Percentiles rank a stretch among this genome's conserved stretches.
Evolutionary conservation across 129 eudicot species (phyloP).

Genomic region (Erigeron canadensis): DNA sequence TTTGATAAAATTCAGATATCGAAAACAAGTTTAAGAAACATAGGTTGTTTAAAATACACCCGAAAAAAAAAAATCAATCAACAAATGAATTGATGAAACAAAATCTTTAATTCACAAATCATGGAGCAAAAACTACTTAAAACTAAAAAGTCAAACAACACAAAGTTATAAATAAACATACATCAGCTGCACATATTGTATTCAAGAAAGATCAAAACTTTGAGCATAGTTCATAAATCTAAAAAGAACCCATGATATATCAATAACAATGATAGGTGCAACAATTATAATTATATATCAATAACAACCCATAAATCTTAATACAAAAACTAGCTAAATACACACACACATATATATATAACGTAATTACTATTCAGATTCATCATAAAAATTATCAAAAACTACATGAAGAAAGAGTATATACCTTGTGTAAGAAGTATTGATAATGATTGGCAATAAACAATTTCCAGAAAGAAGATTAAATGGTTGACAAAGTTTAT

Average conservation of each 20-base stretch:
- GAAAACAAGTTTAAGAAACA: too few relatives aligned
- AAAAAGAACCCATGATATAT: neutral
- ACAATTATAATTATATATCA: neutral
- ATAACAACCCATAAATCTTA: constrained; percentile 13
- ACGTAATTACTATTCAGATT: neutral
- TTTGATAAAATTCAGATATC: too few relatives aligned
- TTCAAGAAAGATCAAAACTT: constrained; percentile 18
- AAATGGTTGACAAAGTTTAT: neutral
- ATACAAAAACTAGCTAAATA: neutral
- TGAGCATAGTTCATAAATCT: constrained; percentile 9
- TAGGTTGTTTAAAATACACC: too few relatives aligned
- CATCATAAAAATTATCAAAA: neutral
- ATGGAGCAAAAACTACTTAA: neutral
- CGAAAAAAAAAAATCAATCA: too few relatives aligned
- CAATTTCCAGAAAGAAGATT: neutral
- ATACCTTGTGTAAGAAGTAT: neutral
- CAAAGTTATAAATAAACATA: constrained; percentile 9
- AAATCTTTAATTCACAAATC: constrained; percentile 7
- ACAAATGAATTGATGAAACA: too few relatives aligned
- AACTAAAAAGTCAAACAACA: constrained; percentile 22
- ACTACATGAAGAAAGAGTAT: neutral
- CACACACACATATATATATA: neutral
- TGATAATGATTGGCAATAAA: neutral
- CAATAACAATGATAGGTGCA: too few relatives aligned
- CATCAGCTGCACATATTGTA: neutral